These are phyloP conservation scores for Penicillium palitans DNA, from an alignment of 2,329 filamentous ascomycete genomes.

Conservation along the genomic window DNA sequence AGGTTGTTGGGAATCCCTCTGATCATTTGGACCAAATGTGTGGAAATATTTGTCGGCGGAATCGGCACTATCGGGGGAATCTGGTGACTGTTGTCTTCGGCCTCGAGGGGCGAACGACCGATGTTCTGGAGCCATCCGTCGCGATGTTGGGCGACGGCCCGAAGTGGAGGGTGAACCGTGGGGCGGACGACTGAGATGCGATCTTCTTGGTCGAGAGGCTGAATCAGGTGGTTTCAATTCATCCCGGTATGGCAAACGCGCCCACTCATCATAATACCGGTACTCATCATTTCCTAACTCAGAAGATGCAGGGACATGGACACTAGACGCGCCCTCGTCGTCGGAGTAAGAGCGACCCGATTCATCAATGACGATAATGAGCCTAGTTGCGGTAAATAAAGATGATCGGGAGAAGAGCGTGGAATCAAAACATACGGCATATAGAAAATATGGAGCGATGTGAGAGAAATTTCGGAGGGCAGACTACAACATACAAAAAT, in stretches of 20 bases:
- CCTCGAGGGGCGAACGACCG: conserved; percentile 39
- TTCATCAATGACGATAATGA: conserved; percentile 46
- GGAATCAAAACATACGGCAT: too few species aligned
- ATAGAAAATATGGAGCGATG: too few species aligned
- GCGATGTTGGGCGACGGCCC: conserved; percentile 39
- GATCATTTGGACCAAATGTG: conserved; percentile 46
- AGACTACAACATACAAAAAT: too few species aligned
- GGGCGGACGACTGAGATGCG: conserved; percentile 43
- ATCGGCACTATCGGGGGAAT: conserved; percentile 63
- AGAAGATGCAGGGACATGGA: conserved; percentile 46
- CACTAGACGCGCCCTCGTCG: conserved; percentile 49
- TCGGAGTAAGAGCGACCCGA: conserved; percentile 44
- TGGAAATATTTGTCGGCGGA: conserved; percentile 60
- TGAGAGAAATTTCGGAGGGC: too few species aligned
- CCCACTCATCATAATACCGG: conserved; percentile 43
- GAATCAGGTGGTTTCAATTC: conserved; percentile 52
- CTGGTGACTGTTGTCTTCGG: conserved; percentile 48
- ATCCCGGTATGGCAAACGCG: conserved; percentile 45
- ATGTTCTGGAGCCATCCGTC: conserved; percentile 40
- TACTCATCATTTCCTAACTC: conserved; percentile 39
- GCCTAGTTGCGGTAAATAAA: conserved; percentile 25
- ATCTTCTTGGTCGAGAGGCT: conserved; percentile 45
- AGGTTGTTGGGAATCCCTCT: conserved; percentile 34
- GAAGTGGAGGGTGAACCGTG: conserved; percentile 40
- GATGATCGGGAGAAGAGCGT: too few species aligned